phyloP scores from a whole-genome alignment of 1,284 basidiomycete genomes.

The Cryptococcus sp. region DNA sequence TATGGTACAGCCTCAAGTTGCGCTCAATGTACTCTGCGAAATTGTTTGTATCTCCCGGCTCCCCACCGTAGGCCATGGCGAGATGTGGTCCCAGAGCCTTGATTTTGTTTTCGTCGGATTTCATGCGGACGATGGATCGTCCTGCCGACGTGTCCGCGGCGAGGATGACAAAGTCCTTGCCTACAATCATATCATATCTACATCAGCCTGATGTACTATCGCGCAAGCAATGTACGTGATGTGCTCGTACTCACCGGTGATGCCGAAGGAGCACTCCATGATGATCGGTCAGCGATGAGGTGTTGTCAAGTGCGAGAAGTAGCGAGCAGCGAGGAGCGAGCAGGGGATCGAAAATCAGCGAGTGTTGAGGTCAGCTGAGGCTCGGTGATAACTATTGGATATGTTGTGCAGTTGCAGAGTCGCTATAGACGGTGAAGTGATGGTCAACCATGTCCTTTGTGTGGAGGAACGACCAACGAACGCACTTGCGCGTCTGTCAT shows the following conservation, averaged over 20 bases:
- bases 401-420: too few relatives aligned
- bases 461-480: too few relatives aligned
- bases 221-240: too few relatives aligned
- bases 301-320: neutral
- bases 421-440: too few relatives aligned
- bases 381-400: too few relatives aligned
- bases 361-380: too few relatives aligned
- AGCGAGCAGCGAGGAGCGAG: too few relatives aligned
- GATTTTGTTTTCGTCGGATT: slow-evolving; percentile 96
- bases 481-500: too few relatives aligned
- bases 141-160: slow-evolving; percentile 87
- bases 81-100: slow-evolving; percentile 87
- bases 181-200: slow-evolving; percentile 62
- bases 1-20: slow-evolving; percentile 93
- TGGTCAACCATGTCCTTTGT: too few relatives aligned
- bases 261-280: slow-evolving; percentile 58
- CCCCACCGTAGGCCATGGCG: slow-evolving; percentile 92
- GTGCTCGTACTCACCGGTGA: slow-evolving; percentile 49
- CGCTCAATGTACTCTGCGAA: slow-evolving; percentile 96
- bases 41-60: slow-evolving; percentile 94
- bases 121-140: slow-evolving; percentile 96
- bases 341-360: too few relatives aligned
- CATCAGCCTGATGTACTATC: neutral
- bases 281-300: slow-evolving; percentile 9
- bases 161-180: slow-evolving; percentile 87